These are phyloP conservation scores for Colletotrichum sp. DNA, from an alignment of 2,329 filamentous ascomycete species.

Conservation along the genomic window DNA sequence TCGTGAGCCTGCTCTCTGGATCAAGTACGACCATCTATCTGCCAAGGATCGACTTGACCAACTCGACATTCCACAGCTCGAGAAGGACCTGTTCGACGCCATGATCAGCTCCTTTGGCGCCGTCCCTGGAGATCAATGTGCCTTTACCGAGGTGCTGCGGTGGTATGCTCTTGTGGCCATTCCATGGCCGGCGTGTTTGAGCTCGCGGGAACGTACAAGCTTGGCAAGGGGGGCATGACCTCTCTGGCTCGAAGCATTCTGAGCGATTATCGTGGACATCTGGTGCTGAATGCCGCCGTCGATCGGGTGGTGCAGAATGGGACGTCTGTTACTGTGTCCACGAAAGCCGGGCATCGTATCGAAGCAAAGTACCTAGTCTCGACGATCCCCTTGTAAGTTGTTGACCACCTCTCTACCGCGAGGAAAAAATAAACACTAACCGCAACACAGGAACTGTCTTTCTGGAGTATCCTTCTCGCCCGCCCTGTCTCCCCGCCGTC, in stretches of 20 bases:
- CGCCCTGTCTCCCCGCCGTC: neutral
- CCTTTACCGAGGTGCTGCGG: neutral
- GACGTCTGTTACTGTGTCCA: neutral
- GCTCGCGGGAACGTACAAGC: neutral
- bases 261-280: neutral
- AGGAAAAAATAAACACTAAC: rapidly evolving
- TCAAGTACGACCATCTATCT: neutral
- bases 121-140: neutral
- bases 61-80: neutral
- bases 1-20: neutral
- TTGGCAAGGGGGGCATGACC: neutral
- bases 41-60: neutral
- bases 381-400: neutral
- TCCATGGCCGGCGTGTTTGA: neutral
- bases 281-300: neutral
- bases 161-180: neutral
- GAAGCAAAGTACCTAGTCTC: neutral
- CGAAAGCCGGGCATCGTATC: neutral
- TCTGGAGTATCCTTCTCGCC: neutral
- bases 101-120: neutral
- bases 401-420: rapidly evolving
- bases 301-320: neutral
- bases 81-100: neutral
- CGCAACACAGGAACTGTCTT: neutral
- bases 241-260: neutral